Evolutionary conservation across 805 yeast genomes (phyloP).

Genomic region (Pichia gijzeniarum): DNA sequence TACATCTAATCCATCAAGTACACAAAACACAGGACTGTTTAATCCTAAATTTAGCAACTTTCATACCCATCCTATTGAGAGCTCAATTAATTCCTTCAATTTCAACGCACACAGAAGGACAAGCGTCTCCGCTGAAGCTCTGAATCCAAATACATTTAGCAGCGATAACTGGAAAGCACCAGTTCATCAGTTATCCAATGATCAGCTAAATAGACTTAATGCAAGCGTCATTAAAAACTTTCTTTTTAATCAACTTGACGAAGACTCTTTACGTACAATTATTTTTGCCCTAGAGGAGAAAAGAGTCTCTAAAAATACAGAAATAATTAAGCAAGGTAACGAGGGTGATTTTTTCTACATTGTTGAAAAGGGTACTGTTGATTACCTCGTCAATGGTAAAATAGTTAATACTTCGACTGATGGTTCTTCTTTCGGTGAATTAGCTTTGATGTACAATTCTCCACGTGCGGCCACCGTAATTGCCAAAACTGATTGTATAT

Average conservation of each 20-base stretch:
- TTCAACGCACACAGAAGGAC: conserved; percentile 76
- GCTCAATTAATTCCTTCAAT: background rate
- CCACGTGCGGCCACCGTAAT: conserved; percentile 95
- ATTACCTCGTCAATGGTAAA: conserved; percentile 64
- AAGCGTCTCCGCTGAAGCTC: conserved; percentile 84
- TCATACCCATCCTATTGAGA: conserved; percentile 40
- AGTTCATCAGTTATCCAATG: conserved; percentile 51
- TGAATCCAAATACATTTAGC: conserved; percentile 65
- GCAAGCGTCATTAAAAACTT: conserved; percentile 74
- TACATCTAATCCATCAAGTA: background rate
- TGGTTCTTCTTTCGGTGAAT: conserved; percentile 92
- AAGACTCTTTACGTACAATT: conserved; percentile 67
- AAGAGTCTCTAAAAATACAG: conserved; percentile 47
- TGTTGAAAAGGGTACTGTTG: conserved; percentile 79
- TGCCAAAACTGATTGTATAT: conserved; percentile 61
- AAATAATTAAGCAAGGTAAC: conserved; percentile 83
- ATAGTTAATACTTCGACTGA: conserved; percentile 71
- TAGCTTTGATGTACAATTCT: conserved; percentile 94
- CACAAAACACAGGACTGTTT: background rate
- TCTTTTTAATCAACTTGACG: conserved; percentile 76
- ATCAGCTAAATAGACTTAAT: conserved; percentile 63
- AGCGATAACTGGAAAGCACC: conserved; percentile 72
- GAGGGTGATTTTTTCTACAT: conserved; percentile 92
- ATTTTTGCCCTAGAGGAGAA: conserved; percentile 81
- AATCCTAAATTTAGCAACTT: conserved; percentile 18